These are phyloP conservation scores for Diplodia seriata DNA, from an alignment of 2,329 filamentous ascomycete genomes.

Conservation along the genomic window DNA sequence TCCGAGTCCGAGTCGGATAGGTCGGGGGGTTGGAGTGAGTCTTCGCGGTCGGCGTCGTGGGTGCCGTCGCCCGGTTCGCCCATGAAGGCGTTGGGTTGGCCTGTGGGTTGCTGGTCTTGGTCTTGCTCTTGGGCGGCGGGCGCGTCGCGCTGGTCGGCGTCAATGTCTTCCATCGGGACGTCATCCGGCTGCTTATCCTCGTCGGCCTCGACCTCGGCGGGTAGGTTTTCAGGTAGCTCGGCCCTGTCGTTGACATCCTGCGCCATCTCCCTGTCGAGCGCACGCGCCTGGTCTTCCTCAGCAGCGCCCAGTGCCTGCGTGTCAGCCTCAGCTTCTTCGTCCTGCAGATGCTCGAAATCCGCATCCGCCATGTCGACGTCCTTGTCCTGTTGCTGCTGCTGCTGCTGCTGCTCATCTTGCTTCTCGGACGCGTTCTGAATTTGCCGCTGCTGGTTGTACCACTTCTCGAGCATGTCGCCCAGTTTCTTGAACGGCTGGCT, in stretches of 20 bases:
- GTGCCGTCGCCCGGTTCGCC: constrained; percentile 51
- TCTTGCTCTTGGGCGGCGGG: constrained; percentile 37
- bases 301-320: constrained; percentile 90
- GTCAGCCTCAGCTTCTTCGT: constrained; percentile 82
- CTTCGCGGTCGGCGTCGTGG: constrained; percentile 40
- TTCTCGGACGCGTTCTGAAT: constrained; percentile 63
- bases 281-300: constrained; percentile 82
- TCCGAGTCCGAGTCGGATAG: constrained; percentile 48
- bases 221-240: constrained; percentile 47
- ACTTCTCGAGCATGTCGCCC: constrained; percentile 88
- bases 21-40: constrained; percentile 48
- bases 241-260: constrained; percentile 69
- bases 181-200: constrained; percentile 44
- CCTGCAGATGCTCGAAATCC: constrained; percentile 93
- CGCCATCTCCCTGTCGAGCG: constrained; percentile 87
- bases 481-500: constrained; percentile 89
- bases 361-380: constrained; percentile 76
- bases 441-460: constrained; percentile 86
- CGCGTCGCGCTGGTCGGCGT: constrained; percentile 42
- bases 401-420: constrained; percentile 56
- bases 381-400: constrained; percentile 53
- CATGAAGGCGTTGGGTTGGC: constrained; percentile 53
- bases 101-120: constrained; percentile 40
- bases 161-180: constrained; percentile 56
- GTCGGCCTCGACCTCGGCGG: constrained; percentile 36